Percentiles rank a stretch among this genome's conserved stretches.
Conservation (phyloP, 2,329 filamentous ascomycete genomes). For the Fusarium verticillioides region DNA sequence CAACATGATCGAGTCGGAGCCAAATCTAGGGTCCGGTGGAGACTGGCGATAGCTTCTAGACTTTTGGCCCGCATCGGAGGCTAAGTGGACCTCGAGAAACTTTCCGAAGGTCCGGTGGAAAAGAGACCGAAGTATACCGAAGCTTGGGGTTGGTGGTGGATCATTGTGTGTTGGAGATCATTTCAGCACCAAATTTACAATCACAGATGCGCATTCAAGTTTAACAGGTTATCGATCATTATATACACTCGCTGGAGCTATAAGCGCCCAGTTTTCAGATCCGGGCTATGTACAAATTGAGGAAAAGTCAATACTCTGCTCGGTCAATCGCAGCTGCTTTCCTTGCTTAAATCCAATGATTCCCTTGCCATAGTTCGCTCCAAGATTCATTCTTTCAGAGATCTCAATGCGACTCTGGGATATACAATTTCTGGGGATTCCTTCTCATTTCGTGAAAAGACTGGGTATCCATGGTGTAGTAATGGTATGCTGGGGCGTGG, state of each 20-base stretch:
- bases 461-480: neutral
- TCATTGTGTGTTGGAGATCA: neutral
- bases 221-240: neutral
- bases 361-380: neutral
- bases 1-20: neutral
- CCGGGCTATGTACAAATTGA: slow-evolving; percentile 2
- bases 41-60: neutral
- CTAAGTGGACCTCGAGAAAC: neutral
- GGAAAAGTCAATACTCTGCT: neutral
- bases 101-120: neutral
- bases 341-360: neutral
- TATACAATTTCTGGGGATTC: neutral
- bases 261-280: neutral
- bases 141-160: neutral
- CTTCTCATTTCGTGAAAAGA: neutral
- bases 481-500: neutral
- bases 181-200: neutral
- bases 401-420: neutral
- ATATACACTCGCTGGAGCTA: neutral
- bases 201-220: neutral
- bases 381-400: neutral
- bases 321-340: neutral
- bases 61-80: neutral
- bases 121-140: neutral
- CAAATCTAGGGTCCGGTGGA: neutral